Conservation (phyloP, 2,329 filamentous ascomycete species). For the Rhynchosporium secalis region DNA sequence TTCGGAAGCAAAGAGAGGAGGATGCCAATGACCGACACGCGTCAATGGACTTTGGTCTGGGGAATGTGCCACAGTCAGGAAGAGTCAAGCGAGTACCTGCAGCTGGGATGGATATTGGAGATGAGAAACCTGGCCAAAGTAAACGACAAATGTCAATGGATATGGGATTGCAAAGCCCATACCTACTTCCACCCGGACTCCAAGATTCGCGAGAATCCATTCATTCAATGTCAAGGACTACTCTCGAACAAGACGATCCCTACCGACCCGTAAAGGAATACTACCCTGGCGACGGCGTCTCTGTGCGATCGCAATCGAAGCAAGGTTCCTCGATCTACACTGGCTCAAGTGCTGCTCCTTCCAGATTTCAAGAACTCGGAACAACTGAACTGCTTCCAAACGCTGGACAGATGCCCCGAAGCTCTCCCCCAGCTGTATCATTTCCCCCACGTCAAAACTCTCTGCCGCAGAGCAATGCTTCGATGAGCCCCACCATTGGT, state of each 20-base stretch:
- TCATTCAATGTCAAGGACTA: slow-evolving; percentile 76
- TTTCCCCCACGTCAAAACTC: slow-evolving; percentile 48
- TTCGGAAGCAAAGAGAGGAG: slow-evolving; percentile 70
- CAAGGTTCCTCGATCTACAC: slow-evolving; percentile 51
- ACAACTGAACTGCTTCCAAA: slow-evolving; percentile 34
- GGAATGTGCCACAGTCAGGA: slow-evolving; percentile 44
- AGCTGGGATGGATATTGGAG: slow-evolving; percentile 16
- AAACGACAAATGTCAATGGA: slow-evolving; percentile 59
- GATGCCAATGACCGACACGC: slow-evolving; percentile 85
- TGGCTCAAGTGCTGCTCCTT: slow-evolving; percentile 41
- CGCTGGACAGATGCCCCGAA: slow-evolving; percentile 33
- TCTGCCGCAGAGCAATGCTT: slow-evolving; percentile 45
- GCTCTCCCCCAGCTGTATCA: slow-evolving; percentile 23
- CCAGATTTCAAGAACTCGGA: slow-evolving; percentile 31
- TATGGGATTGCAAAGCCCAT: slow-evolving; percentile 79
- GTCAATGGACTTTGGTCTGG: slow-evolving; percentile 89
- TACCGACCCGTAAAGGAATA: slow-evolving; percentile 68
- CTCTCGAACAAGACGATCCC: slow-evolving; percentile 77
- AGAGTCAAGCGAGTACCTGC: slow-evolving; percentile 25
- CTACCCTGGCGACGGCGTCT: slow-evolving; percentile 56
- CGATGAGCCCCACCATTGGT: slow-evolving; percentile 41
- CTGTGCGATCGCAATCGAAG: slow-evolving; percentile 53
- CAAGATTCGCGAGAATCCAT: slow-evolving; percentile 83
- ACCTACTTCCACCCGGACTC: slow-evolving; percentile 83
- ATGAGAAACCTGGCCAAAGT: slow-evolving; percentile 35